phyloP scores from a whole-genome alignment of 371 early-diverging fungal genomes.

The Choanephora cucurbitarum region DNA sequence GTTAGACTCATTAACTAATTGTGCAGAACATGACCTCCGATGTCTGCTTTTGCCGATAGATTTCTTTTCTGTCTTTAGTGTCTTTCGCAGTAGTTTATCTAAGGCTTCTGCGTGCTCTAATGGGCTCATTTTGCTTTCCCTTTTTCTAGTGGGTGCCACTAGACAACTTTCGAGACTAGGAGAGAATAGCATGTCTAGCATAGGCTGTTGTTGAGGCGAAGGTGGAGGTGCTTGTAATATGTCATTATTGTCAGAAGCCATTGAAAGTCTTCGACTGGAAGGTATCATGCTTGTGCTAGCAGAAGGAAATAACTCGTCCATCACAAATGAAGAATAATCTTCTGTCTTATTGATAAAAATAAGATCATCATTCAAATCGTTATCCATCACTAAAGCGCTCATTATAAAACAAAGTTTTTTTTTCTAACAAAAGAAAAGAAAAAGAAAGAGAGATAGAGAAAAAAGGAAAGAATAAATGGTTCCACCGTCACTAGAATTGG shows the following conservation, averaged over 20 bases:
- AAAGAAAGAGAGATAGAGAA: too few relatives aligned
- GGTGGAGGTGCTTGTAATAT: slow-evolving; percentile 15
- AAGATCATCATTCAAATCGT: not conserved
- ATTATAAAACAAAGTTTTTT: not conserved
- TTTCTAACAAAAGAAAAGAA: too few relatives aligned
- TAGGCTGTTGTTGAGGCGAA: slow-evolving; percentile 19
- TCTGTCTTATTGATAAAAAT: not conserved
- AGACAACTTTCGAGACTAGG: not conserved
- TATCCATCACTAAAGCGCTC: not conserved
- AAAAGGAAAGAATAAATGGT: too few relatives aligned
- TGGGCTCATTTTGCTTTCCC: slow-evolving; percentile 3
- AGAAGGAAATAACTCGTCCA: not conserved
- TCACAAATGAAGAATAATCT: not conserved
- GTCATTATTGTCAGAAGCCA: not conserved
- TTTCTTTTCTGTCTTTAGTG: slow-evolving; percentile 1
- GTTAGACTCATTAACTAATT: not conserved
- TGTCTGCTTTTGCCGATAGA: not conserved
- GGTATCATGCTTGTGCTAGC: not conserved
- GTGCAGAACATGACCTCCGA: slow-evolving; percentile 3
- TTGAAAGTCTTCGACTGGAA: not conserved
- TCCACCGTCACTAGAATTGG: too few relatives aligned
- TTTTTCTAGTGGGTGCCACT: not conserved
- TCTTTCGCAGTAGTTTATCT: slow-evolving; percentile 14
- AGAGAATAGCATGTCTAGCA: slow-evolving; percentile 16
- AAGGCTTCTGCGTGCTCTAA: slow-evolving; percentile 15